A percentile compares a stretch with the other conserved stretches of the same genome.
These are phyloP conservation scores for Eimeria praecox DNA, from an alignment of 169 alveolate genomes.

Conservation along the genomic window DNA sequence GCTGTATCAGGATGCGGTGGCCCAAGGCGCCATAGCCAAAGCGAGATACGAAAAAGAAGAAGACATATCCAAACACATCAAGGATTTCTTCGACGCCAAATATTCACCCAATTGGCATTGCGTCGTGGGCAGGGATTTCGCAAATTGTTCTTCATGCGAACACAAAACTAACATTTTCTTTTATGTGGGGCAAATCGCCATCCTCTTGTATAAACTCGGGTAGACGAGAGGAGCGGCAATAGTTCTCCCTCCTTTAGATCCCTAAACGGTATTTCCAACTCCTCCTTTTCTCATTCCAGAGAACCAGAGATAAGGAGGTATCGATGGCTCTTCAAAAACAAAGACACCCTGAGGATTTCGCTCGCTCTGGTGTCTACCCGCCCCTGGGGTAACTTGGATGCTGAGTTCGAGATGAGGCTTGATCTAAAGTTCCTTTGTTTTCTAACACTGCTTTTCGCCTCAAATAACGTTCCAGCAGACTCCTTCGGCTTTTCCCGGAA, in stretches of 20 bases:
- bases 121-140: conserved; percentile 95
- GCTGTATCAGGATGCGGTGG: conserved; percentile 83
- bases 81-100: conserved; percentile 92
- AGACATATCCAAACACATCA: conserved; percentile 91
- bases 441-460: neutral
- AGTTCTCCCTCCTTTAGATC: neutral
- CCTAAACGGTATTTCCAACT: neutral
- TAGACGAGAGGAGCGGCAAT: neutral
- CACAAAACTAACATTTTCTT: conserved; percentile 93
- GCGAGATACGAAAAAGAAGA: conserved; percentile 88
- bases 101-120: conserved; percentile 96
- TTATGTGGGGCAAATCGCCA: conserved; percentile 94
- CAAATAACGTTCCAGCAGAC: neutral
- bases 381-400: neutral
- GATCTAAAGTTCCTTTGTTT: neutral
- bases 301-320: neutral
- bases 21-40: conserved; percentile 81
- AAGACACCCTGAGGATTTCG: conserved; percentile 9
- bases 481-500: conserved; percentile 11
- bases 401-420: conserved; percentile 15
- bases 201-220: conserved; percentile 83
- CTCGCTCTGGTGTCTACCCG: neutral
- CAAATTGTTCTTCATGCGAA: conserved; percentile 92
- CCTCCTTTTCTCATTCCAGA: neutral
- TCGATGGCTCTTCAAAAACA: conserved; percentile 19